Evolutionary conservation across 2,329 filamentous ascomycete genomes (phyloP), one percentile per base, ranked within the genome.

Genomic region (Sporothrix luriei): DNA sequence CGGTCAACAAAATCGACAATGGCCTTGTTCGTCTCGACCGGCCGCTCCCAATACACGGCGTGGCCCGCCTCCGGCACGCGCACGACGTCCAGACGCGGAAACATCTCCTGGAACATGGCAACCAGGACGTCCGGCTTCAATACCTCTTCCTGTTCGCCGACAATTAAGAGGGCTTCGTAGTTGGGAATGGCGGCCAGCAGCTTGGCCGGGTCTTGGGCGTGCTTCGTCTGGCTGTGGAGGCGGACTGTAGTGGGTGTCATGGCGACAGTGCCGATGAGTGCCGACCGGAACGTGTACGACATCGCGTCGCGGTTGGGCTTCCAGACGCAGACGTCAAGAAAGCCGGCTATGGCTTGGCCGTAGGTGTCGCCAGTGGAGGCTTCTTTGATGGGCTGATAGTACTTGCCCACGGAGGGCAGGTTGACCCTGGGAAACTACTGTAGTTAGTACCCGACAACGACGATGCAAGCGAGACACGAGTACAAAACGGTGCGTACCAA

Each of bases 1-100:
- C 68, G 49, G 2, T 68, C 62, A 2, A 72, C 40, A 65, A 70
- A 72, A 0, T 33, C 55, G 3, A 54, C 16, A 38, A 72, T 55
- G 21, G 67, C 61, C 24, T 33, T 46, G 6, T 68, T 67, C 4
- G 67, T 57, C 33, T 67, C 59, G 2, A 46, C 55, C 0, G 69
- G 66, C 61, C 67, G 64, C 62, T 72, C 71, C 71, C 71, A 72
- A n/a, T 71, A 72, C 1, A 54, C 57, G 0, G 66, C n/a, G 55
- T 72, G 71, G 29, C 66, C 71, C 0, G 68, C 52, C 5, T 67
- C 61, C 2, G 64, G 14, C 1, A 72, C 33, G 2, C 54, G 38
- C n/a, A 62, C 40, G 11, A 68, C 51, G 29, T 70, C 19, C n/a
- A 68, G 13, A 2, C 49, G 57, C 13, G 69, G 43, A 10, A 72